Evolutionary conservation across 2,329 filamentous ascomycete genomes (phyloP).

Genomic region (Aureobasidium vineae): DNA sequence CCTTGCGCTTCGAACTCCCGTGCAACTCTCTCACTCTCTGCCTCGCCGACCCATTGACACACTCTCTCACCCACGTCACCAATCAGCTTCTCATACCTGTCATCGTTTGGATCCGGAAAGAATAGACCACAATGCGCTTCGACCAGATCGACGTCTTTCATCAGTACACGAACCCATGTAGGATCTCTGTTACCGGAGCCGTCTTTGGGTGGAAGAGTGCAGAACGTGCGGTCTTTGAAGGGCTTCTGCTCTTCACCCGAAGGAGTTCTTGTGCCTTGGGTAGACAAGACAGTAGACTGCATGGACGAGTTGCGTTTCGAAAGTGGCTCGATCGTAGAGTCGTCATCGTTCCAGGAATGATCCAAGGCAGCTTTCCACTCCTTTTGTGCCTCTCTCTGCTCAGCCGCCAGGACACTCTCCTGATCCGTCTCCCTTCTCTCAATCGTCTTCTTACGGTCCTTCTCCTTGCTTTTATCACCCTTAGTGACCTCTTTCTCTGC

Average conservation of each 20-base stretch:
- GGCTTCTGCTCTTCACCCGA: constrained; percentile 31
- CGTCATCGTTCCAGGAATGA: constrained; percentile 23
- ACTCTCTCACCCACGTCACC: constrained; percentile 41
- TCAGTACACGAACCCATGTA: constrained; percentile 75
- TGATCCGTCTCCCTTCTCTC: constrained; percentile 11
- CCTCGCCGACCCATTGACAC: constrained; percentile 38
- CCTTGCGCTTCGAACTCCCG: constrained; percentile 21
- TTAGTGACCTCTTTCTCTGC: constrained; percentile 40
- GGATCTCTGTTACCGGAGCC: constrained; percentile 60
- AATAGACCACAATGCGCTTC: constrained; percentile 83
- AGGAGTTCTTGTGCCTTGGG: neutral
- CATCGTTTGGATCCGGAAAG: constrained; percentile 56
- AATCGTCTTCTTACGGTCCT: constrained; percentile 29
- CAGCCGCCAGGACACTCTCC: neutral
- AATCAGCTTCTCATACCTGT: constrained; percentile 48
- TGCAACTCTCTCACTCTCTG: constrained; percentile 29
- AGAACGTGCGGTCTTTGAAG: constrained; percentile 71
- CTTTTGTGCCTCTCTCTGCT: constrained; percentile 19
- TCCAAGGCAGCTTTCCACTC: constrained; percentile 24
- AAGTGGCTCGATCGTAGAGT: constrained; percentile 18
- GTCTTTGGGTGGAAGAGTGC: constrained; percentile 63
- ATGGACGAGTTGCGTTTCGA: neutral
- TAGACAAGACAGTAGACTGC: constrained; percentile 8
- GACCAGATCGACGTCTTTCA: constrained; percentile 82
- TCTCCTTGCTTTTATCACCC: constrained; percentile 38